A percentile compares a stretch with the other conserved stretches of the same genome.
phyloP scores from a whole-genome alignment of 1,139 yeast genomes.

The Yamadazyma triangularis region DNA sequence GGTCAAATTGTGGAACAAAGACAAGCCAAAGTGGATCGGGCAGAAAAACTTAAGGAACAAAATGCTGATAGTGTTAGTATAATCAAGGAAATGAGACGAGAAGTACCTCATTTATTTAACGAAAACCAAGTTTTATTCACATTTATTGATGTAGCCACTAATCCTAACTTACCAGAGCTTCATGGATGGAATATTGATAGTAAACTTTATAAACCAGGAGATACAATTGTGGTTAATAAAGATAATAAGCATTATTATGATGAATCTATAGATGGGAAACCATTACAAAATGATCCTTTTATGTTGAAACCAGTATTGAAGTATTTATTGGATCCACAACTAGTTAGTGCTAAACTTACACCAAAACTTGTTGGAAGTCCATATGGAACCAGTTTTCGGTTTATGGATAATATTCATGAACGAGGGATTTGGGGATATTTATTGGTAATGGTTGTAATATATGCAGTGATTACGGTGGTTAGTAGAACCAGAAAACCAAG shows the following conservation, averaged over 20 bases:
- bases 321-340: conserved; percentile 28
- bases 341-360: conserved; percentile 11
- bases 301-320: conserved; percentile 23
- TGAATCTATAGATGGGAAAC: conserved; percentile 21
- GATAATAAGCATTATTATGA: conserved; percentile 34
- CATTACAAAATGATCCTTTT: conserved; percentile 27
- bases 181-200: conserved; percentile 42
- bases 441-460: conserved; percentile 13
- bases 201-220: conserved; percentile 39
- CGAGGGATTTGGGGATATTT: conserved; percentile 43
- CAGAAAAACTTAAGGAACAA: conserved; percentile 37
- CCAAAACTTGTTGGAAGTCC: conserved; percentile 41
- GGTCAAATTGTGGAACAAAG: conserved; percentile 35
- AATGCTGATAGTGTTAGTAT: conserved; percentile 39
- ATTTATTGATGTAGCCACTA: conserved; percentile 47
- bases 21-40: conserved; percentile 36
- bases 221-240: conserved; percentile 28
- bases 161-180: conserved; percentile 24
- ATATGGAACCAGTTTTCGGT: conserved; percentile 29
- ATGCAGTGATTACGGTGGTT: conserved; percentile 5
- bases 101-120: conserved; percentile 42
- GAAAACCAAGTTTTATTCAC: conserved; percentile 45
- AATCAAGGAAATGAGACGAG: conserved; percentile 44
- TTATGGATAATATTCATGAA: conserved; percentile 43
- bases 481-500: conserved; percentile 5